phyloP scores from a whole-genome alignment of 257 asterid genomes.

The Buddleja alternifolia region DNA sequence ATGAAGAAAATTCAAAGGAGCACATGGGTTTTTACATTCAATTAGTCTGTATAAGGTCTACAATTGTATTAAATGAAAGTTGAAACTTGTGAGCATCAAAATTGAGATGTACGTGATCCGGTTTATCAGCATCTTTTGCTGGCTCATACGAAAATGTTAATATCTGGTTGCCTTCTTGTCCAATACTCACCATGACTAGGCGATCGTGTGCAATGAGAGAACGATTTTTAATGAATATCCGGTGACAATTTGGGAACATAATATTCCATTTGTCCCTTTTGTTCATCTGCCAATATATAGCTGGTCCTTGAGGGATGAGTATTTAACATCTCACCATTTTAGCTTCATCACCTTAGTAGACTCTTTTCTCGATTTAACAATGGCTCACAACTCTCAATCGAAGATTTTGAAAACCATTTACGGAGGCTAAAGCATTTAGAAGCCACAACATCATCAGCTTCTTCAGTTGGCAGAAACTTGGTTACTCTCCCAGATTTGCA shows the following conservation, averaged over 20 bases:
- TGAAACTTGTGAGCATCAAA: not conserved
- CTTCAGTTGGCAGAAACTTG: constrained; percentile 22
- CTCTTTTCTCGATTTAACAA: constrained; percentile 30
- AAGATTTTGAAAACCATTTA: constrained; percentile 25
- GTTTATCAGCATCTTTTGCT: not conserved
- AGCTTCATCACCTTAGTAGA: too few species aligned
- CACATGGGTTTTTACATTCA: not conserved
- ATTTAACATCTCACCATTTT: too few species aligned
- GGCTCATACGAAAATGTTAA: not conserved
- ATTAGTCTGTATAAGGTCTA: not conserved
- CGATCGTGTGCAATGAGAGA: not conserved
- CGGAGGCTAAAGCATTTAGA: constrained; percentile 24
- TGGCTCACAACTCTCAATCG: constrained; percentile 33
- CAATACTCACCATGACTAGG: not conserved
- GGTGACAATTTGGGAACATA: not conserved
- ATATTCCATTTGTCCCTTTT: not conserved
- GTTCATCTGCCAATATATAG: constrained; percentile 33
- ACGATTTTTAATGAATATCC: not conserved
- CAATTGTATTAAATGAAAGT: not conserved
- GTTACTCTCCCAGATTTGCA: constrained; percentile 28
- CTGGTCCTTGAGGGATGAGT: too few species aligned
- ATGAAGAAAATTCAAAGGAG: too few species aligned
- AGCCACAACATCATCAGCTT: too few species aligned
- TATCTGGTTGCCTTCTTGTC: not conserved
- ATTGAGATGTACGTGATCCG: too few species aligned